Conservation (phyloP, 2,329 filamentous ascomycete species). For the Juglanconis oblonga region DNA sequence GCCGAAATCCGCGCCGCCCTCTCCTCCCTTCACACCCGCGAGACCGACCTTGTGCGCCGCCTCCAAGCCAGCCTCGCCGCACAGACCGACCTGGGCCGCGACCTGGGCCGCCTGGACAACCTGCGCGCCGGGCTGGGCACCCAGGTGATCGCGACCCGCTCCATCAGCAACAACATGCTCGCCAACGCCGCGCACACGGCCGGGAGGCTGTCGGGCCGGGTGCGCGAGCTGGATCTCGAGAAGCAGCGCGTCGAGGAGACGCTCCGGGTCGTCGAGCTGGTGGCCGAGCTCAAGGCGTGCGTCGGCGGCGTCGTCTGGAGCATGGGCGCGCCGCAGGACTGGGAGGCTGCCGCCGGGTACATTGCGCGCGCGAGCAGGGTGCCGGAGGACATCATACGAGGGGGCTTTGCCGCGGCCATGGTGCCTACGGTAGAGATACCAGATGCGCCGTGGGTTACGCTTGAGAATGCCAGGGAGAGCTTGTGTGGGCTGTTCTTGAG, state of each 20-base stretch:
- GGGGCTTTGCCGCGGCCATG: constrained; percentile 84
- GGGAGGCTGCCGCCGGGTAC: constrained; percentile 93
- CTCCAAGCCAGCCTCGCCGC: constrained; percentile 76
- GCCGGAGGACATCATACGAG: constrained; percentile 74
- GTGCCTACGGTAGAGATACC: constrained; percentile 96
- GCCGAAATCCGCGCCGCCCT: constrained; percentile 79
- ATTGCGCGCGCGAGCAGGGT: constrained; percentile 79
- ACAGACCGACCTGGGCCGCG: constrained; percentile 81
- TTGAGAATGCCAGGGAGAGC: constrained; percentile 84
- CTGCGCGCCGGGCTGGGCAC: constrained; percentile 84
- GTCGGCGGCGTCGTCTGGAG: constrained; percentile 90
- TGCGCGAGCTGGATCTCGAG: constrained; percentile 84
- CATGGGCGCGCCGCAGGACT: constrained; percentile 97
- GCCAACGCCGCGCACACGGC: constrained; percentile 82
- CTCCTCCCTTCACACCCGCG: constrained; percentile 69
- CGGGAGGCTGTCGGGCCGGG: constrained; percentile 77
- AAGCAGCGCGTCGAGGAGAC: constrained; percentile 90
- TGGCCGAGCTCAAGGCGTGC: constrained; percentile 94
- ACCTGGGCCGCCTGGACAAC: constrained; percentile 83
- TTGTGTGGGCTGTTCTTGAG: constrained; percentile 86
- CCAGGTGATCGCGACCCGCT: constrained; percentile 78
- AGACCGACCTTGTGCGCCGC: constrained; percentile 69
- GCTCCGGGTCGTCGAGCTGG: constrained; percentile 88
- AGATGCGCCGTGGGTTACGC: constrained; percentile 81
- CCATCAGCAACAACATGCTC: constrained; percentile 88